Evolutionary conservation across 2,329 filamentous ascomycete species (phyloP).

Genomic region (Apiospora malaysiana): DNA sequence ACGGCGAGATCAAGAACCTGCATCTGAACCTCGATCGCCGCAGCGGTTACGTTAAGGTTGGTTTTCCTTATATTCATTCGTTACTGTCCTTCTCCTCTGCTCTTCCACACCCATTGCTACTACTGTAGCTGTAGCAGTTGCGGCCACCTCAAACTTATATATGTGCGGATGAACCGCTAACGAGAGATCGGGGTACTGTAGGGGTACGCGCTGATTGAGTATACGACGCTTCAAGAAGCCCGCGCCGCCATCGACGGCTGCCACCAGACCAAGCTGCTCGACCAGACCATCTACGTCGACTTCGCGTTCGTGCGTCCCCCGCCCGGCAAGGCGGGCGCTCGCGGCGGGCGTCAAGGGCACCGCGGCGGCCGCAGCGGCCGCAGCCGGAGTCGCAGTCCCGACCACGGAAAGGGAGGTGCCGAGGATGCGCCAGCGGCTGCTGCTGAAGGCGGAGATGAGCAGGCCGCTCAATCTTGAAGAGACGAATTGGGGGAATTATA

Average conservation of each 20-base stretch:
- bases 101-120: too few species aligned
- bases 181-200: conserved; percentile 40
- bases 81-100: background rate
- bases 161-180: background rate
- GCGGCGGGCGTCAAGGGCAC: conserved; percentile 46
- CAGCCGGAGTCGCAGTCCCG: conserved; percentile 55
- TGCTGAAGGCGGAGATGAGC: background rate
- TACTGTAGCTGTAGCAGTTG: too few species aligned
- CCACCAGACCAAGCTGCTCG: conserved; percentile 78
- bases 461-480: background rate
- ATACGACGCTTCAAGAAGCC: conserved; percentile 78
- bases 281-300: conserved; percentile 81
- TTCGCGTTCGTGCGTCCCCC: conserved; percentile 86
- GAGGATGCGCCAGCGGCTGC: conserved; percentile 1
- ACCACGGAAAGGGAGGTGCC: conserved; percentile 24
- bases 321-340: conserved; percentile 58
- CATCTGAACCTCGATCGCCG: conserved; percentile 83
- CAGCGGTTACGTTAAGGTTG: conserved; percentile 90
- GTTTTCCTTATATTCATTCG: too few species aligned
- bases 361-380: conserved; percentile 51
- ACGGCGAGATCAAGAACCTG: conserved; percentile 85
- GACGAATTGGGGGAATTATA: background rate
- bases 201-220: conserved; percentile 88
- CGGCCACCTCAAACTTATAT: too few species aligned
- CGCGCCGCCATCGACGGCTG: conserved; percentile 82